Conservation (phyloP, 257 asterid species). For the Fraxinus anomala region DNA sequence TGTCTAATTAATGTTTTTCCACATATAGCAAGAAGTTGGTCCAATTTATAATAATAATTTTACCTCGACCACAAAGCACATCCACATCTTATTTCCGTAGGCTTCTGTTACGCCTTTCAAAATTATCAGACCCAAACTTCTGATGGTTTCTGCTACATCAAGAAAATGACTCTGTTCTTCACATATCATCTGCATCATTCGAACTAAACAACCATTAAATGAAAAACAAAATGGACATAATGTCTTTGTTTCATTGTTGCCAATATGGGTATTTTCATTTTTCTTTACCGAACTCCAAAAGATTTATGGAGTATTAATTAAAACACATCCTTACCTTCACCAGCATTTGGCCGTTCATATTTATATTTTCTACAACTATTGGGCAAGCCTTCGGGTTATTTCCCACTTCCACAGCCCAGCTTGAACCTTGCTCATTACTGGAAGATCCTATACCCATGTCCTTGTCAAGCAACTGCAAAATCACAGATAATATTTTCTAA, state of each 20-base stretch:
- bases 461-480: slow-evolving; percentile 75
- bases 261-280: slow-evolving; percentile 7
- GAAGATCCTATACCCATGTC: slow-evolving; percentile 63
- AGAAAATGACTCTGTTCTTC: slow-evolving; percentile 76
- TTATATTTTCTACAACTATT: slow-evolving; percentile 80
- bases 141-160: slow-evolving; percentile 78
- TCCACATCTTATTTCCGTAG: slow-evolving; percentile 66
- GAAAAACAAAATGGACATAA: slow-evolving; percentile 2
- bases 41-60: slow-evolving; percentile 11
- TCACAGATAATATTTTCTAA: slow-evolving; percentile 15
- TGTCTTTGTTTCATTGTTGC: slow-evolving; percentile 2
- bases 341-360: slow-evolving; percentile 82
- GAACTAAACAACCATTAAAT: slow-evolving; percentile 10
- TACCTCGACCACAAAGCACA: slow-evolving; percentile 97
- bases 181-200: slow-evolving; percentile 65
- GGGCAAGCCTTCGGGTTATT: slow-evolving; percentile 73
- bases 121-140: slow-evolving; percentile 79
- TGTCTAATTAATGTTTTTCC: not conserved
- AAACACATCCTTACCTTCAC: slow-evolving; percentile 62
- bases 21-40: too few species aligned
- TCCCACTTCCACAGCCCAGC: slow-evolving; percentile 99
- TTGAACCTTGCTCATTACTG: slow-evolving; percentile 76
- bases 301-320: slow-evolving; percentile 1
- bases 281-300: slow-evolving; percentile 4
- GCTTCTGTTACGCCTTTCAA: slow-evolving; percentile 82